Percentiles rank a stretch among this genome's conserved stretches.
phyloP scores from a whole-genome alignment of 2,329 filamentous ascomycete genomes.

The Onygenales sp. region DNA sequence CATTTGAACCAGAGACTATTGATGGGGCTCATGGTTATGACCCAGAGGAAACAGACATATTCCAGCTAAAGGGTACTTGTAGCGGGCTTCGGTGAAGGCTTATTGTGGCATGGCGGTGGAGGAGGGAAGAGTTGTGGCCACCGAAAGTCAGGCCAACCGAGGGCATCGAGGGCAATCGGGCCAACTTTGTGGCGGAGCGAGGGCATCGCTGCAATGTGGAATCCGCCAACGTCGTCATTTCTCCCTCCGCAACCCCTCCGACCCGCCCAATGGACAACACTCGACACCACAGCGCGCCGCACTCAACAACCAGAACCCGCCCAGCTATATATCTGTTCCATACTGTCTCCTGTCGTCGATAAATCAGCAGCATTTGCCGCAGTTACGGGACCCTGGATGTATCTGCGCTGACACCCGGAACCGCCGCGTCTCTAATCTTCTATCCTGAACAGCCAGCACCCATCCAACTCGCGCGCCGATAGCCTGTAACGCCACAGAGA shows the following conservation, averaged over 20 bases:
- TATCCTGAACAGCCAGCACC: neutral
- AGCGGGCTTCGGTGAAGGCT: neutral
- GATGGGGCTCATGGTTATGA: conserved; percentile 16
- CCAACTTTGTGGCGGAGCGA: neutral
- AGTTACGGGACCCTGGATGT: neutral
- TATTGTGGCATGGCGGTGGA: neutral
- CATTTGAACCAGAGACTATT: conserved; percentile 51
- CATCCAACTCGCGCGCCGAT: neutral
- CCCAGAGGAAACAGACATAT: neutral
- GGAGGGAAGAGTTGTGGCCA: neutral
- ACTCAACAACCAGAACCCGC: neutral
- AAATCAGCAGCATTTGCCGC: too few relatives aligned
- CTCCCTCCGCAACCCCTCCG: too few relatives aligned
- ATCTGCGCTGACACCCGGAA: neutral
- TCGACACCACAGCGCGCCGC: neutral
- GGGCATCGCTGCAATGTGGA: too few relatives aligned
- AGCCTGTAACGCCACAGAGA: neutral
- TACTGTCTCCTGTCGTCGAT: too few relatives aligned
- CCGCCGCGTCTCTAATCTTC: neutral
- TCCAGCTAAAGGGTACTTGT: neutral
- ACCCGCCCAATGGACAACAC: neutral
- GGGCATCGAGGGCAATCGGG: too few relatives aligned
- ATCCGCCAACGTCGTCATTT: neutral
- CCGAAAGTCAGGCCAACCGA: too few relatives aligned
- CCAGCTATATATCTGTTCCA: too few relatives aligned